Base-by-base conservation (phyloP, 208 protist genomes). In the Trypanosoma boissoni region DNA sequence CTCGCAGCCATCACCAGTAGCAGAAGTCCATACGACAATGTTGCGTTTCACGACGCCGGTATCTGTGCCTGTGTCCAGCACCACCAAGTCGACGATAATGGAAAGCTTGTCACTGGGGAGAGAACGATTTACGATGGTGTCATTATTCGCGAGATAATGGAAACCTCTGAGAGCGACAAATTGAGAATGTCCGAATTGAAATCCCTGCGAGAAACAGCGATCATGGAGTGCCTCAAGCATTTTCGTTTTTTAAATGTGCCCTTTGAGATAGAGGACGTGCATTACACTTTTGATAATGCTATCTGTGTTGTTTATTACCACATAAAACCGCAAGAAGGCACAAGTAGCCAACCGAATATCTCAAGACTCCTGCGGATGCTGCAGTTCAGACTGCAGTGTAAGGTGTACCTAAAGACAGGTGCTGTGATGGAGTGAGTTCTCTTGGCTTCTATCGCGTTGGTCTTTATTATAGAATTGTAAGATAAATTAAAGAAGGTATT, bases 201-300 rank as follows among this genome's bases (percentile, higher is more conserved):
- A 32, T 46, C 45, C 26, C 54, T 56, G 48, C 64, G 83, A 28
- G 58, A 64, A 0, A 29, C 43, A 3, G 80, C 76, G 1, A 70
- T 79, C 31, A 52, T 73, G 34, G 76, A 81, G 66, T 80, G 73
- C n/a, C 67, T 68, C 44, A 75, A 73, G 3, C 79, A 85, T 31
- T 78, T 88, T 41, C 68, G 68, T 24, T 84, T 87, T 64, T 68
- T 83, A 26, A 78, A 77, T 31, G 65, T 88, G 23, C 79, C 78
- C 4, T 81, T 86, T 37, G 63, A 78, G 44, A 53, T 87, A 0
- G 72, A 78, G 58, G 70, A 74, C 9, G 74, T 85, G 21, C 72
- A 88, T 57, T 73, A 76, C 57, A 83, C 76, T 16, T 83, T 86
- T 48, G 85, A 92, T 52, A 24, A 50, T 16, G 66, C 46, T 6